Conservation (phyloP, 139 green algal species). For the Chlamydomonas asymmetrica region DNA sequence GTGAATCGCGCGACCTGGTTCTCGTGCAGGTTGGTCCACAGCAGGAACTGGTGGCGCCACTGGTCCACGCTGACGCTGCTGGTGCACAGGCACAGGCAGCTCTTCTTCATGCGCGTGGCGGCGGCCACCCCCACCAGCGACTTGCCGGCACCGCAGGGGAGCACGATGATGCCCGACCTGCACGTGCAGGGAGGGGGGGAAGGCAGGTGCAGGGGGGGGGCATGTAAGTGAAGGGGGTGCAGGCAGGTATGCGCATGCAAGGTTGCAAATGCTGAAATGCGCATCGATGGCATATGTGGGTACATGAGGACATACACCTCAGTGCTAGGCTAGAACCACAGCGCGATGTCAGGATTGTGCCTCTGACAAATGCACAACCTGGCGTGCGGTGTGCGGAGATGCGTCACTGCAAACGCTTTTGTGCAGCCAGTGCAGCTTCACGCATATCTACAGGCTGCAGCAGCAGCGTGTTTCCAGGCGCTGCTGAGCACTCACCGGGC, state of each 20-base stretch:
- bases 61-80: slow-evolving; percentile 90
- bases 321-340: no score
- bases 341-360: no score
- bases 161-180: slow-evolving; percentile 93
- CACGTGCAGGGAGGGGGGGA: neutral
- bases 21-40: slow-evolving; percentile 90
- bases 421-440: no score
- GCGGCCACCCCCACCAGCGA: slow-evolving; percentile 89
- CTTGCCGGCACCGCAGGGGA: slow-evolving; percentile 98
- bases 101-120: slow-evolving; percentile 86
- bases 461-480: neutral
- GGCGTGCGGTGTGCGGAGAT: no score
- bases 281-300: no score
- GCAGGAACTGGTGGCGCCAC: slow-evolving; percentile 96
- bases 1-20: slow-evolving; percentile 84
- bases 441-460: neutral
- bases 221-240: neutral
- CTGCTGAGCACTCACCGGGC: slow-evolving; percentile 57
- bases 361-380: no score
- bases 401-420: no score
- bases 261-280: neutral
- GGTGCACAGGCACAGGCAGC: slow-evolving; percentile 85
- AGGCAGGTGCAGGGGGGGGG: no score
- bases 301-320: no score
- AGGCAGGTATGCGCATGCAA: no score